phyloP scores from a whole-genome alignment of 2,329 filamentous ascomycete genomes.

The Thermochaetoides dissita region DNA sequence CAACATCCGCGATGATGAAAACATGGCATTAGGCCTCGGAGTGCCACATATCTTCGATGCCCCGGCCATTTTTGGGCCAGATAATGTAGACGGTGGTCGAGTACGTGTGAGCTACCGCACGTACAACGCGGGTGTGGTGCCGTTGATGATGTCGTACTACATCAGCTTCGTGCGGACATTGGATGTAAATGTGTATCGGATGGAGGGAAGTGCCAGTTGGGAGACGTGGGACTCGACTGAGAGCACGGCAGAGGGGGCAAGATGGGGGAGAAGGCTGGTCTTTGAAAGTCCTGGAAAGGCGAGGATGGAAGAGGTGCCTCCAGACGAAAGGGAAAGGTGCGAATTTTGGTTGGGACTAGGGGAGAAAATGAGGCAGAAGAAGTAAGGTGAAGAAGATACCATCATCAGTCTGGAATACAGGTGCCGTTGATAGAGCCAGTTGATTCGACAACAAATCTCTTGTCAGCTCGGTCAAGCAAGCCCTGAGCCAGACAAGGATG shows the following conservation, averaged over 20 bases:
- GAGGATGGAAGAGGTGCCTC: constrained; percentile 25
- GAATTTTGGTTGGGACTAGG: constrained; percentile 27
- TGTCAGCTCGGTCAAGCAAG: no score
- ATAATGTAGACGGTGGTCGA: constrained; percentile 19
- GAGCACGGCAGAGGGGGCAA: constrained; percentile 20
- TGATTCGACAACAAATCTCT: not conserved
- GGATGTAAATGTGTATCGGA: constrained; percentile 28
- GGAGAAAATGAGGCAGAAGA: constrained; percentile 21
- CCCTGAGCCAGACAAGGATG: no score
- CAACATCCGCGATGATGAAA: constrained; percentile 29
- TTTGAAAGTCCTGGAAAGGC: constrained; percentile 25
- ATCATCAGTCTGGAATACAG: no score
- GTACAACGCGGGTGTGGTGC: constrained; percentile 31
- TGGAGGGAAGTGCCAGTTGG: constrained; percentile 20
- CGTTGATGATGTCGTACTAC: constrained; percentile 35
- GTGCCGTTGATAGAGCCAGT: no score
- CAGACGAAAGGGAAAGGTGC: constrained; percentile 25
- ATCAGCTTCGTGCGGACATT: constrained; percentile 33
- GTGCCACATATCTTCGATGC: constrained; percentile 35
- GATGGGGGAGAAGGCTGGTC: constrained; percentile 23
- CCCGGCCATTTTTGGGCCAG: constrained; percentile 35
- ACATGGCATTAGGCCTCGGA: constrained; percentile 26
- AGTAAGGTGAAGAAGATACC: constrained; percentile 1
- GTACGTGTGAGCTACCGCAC: constrained; percentile 26
- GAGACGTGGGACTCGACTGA: constrained; percentile 26